A percentile compares a stretch with the other conserved stretches of the same genome.
phyloP scores from a whole-genome alignment of 1,284 basidiomycete species.

The Stygiomarasmius scandens region DNA sequence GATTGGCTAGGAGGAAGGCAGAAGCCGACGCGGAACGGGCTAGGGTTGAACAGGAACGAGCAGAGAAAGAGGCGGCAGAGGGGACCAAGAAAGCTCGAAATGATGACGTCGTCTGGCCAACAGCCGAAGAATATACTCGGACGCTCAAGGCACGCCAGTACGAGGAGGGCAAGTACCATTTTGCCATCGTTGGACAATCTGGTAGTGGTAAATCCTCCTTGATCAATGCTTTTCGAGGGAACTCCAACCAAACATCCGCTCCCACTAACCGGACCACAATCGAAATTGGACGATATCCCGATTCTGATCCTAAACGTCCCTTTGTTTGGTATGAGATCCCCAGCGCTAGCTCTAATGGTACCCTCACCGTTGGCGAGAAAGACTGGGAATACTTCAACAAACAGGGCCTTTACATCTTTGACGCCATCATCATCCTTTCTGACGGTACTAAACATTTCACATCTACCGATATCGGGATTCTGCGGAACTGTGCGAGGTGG shows the following conservation, averaged over 20 bases:
- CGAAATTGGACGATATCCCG: conserved; percentile 27
- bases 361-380: conserved; percentile 26
- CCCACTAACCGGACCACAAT: conserved; percentile 26
- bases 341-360: conserved; percentile 38
- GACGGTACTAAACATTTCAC: conserved; percentile 12
- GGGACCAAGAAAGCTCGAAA: background rate
- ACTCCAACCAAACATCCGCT: conserved; percentile 24
- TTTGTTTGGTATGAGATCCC: conserved; percentile 20
- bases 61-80: too few species aligned
- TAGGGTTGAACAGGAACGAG: too few species aligned
- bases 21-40: too few species aligned
- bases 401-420: conserved; percentile 38
- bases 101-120: conserved; percentile 27
- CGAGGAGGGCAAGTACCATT: background rate
- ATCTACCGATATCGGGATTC: conserved; percentile 18
- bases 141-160: conserved; percentile 18
- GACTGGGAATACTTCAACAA: conserved; percentile 39
- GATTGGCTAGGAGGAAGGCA: too few species aligned
- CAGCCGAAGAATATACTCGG: conserved; percentile 23
- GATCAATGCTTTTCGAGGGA: conserved; percentile 34
- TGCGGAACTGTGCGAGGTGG: conserved; percentile 28
- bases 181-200: conserved; percentile 29
- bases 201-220: conserved; percentile 40
- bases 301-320: conserved; percentile 27
- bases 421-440: conserved; percentile 29